phyloP scores from a whole-genome alignment of 202 grass and related monocot species.

The Digitaria exilis region DNA sequence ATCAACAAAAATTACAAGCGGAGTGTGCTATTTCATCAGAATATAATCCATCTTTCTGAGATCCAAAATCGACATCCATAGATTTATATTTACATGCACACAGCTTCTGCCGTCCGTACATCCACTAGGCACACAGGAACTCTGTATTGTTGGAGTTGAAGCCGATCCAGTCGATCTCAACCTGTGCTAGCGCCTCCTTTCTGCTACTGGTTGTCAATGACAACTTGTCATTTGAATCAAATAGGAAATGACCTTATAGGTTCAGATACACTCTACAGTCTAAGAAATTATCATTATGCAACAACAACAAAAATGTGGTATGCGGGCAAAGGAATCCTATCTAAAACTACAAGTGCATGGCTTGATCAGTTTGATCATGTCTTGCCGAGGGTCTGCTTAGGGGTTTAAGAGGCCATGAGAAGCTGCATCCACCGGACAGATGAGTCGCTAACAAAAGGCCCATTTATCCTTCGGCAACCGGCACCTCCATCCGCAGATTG shows the following conservation, averaged over 20 bases:
- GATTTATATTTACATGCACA: conserved; percentile 40
- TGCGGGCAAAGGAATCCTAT: background rate
- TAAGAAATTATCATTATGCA: too few relatives aligned
- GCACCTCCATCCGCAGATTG: background rate
- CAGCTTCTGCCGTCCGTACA: too few relatives aligned
- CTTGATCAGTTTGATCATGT: background rate
- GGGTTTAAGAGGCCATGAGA: background rate
- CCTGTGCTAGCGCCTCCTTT: conserved; percentile 35
- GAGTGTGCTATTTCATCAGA: background rate
- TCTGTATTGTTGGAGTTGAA: too few relatives aligned
- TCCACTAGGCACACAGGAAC: too few relatives aligned
- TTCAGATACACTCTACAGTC: background rate
- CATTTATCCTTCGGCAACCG: background rate
- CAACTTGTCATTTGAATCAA: too few relatives aligned
- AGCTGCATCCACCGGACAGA: conserved; percentile 11
- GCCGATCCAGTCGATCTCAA: conserved; percentile 27
- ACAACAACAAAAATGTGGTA: too few relatives aligned
- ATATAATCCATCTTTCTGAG: background rate
- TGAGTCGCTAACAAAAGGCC: background rate
- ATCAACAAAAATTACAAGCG: background rate
- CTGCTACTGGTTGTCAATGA: conserved; percentile 35
- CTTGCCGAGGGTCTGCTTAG: background rate
- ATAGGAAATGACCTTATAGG: too few relatives aligned
- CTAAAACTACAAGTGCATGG: background rate
- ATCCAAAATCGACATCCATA: conserved; percentile 5